These are phyloP conservation scores for Xylaria cubensis DNA, from an alignment of 495 filamentous ascomycete genomes.

Conservation along the genomic window DNA sequence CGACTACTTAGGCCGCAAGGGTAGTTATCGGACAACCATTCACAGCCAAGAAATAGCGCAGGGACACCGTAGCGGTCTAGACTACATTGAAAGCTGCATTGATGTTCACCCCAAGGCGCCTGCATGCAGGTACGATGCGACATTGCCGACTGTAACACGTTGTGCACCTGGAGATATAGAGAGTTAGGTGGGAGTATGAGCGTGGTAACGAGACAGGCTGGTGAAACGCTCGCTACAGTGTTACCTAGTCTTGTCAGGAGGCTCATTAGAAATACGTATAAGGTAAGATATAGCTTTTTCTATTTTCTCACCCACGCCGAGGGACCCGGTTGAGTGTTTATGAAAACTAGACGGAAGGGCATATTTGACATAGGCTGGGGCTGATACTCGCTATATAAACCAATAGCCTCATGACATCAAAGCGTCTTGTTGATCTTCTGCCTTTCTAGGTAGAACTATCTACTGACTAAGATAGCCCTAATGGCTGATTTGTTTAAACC, in stretches of 20 bases:
- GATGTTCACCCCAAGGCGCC: constrained; percentile 13
- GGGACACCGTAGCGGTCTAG: constrained; percentile 11
- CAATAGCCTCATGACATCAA: background rate
- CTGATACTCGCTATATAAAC: background rate
- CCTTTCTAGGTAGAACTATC: constrained; percentile 7
- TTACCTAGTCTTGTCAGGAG: constrained; percentile 2
- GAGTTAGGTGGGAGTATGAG: background rate
- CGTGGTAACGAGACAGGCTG: constrained; percentile 12
- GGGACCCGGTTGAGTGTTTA: background rate
- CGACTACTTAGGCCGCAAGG: background rate
- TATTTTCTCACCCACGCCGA: background rate
- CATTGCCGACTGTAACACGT: constrained; percentile 12
- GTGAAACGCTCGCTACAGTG: constrained; percentile 20
- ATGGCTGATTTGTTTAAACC: background rate
- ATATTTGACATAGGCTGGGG: background rate
- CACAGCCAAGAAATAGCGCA: constrained; percentile 4
- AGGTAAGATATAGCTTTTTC: background rate
- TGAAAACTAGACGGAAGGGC: background rate
- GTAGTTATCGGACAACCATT: constrained; percentile 4
- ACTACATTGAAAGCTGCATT: constrained; percentile 15
- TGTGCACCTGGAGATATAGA: background rate
- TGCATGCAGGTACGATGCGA: constrained; percentile 25
- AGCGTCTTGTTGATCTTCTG: constrained; percentile 3
- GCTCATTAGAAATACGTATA: background rate
- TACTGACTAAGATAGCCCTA: background rate